phyloP scores from a whole-genome alignment of 768 basidiomycete species.

The Pulveroboletus sp. region DNA sequence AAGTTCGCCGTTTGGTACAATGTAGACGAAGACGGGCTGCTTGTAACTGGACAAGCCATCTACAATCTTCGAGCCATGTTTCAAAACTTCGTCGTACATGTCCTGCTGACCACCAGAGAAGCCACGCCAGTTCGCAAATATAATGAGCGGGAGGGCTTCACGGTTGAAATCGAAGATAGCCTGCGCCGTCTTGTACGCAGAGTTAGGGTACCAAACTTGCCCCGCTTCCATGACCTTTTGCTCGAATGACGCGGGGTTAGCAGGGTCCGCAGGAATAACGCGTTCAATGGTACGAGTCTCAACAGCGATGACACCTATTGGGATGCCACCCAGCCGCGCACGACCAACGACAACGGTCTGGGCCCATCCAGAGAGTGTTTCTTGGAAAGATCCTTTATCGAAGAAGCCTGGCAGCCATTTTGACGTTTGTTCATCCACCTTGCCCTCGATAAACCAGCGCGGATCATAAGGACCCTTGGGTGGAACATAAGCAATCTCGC shows the following conservation, averaged over 20 bases:
- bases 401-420: slow-evolving; percentile 90
- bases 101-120: slow-evolving; percentile 99
- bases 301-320: slow-evolving; percentile 96
- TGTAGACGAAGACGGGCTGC: slow-evolving; percentile 97
- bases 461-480: slow-evolving; percentile 97
- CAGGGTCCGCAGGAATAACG: slow-evolving; percentile 94
- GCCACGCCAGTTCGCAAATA: slow-evolving; percentile 99
- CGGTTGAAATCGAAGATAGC: slow-evolving; percentile 99
- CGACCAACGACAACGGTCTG: slow-evolving; percentile 98
- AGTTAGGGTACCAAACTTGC: slow-evolving; percentile 99
- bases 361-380: slow-evolving; percentile 98
- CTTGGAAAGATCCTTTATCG: slow-evolving; percentile 96
- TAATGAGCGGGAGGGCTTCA: slow-evolving; percentile 93
- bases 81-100: slow-evolving; percentile 97
- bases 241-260: slow-evolving; percentile 94
- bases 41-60: slow-evolving; percentile 97
- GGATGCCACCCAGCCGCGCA: slow-evolving; percentile 93
- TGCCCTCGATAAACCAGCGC: slow-evolving; percentile 96
- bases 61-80: slow-evolving; percentile 97
- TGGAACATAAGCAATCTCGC: slow-evolving; percentile 82
- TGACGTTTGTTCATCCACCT: slow-evolving; percentile 72
- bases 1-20: slow-evolving; percentile 96
- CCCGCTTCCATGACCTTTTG: slow-evolving; percentile 99
- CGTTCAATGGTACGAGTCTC: slow-evolving; percentile 97
- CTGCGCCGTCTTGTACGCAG: slow-evolving; percentile 98